A percentile compares a stretch with the other conserved stretches of the same genome.
Evolutionary conservation across 768 basidiomycete species (phyloP).

Genomic region (Saitozyma podzolica): DNA sequence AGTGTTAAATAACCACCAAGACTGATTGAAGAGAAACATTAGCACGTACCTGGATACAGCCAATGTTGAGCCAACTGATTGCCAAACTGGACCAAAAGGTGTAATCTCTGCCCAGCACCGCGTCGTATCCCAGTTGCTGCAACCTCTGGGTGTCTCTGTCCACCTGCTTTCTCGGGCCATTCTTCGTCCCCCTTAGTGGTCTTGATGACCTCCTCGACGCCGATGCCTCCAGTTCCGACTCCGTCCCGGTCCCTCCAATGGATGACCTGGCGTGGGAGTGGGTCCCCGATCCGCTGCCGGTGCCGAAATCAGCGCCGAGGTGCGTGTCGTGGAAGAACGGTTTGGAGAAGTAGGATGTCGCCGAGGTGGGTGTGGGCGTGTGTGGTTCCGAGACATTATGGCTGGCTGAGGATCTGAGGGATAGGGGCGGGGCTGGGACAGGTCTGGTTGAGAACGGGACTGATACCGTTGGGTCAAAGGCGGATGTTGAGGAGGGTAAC

Average conservation of each 20-base stretch:
- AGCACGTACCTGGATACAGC: conserved; percentile 33
- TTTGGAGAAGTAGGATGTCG: too few species aligned
- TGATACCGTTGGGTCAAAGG: conserved; percentile 7
- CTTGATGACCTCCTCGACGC: too few species aligned
- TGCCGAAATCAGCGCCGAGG: too few species aligned
- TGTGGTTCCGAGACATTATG: too few species aligned
- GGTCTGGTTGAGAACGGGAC: conserved; percentile 33
- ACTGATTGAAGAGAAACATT: too few species aligned
- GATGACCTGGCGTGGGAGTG: too few species aligned
- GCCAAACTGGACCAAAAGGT: conserved; percentile 50
- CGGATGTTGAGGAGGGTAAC: conserved; percentile 8
- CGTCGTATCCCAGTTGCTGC: conserved; percentile 48
- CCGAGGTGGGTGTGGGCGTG: too few species aligned
- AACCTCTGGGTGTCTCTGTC: conserved; percentile 39
- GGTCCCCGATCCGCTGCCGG: too few species aligned
- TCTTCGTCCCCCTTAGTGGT: background rate
- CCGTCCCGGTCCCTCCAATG: too few species aligned
- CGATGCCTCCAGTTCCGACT: too few species aligned
- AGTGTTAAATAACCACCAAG: background rate
- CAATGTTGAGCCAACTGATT: conserved; percentile 48
- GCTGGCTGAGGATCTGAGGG: background rate
- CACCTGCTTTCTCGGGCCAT: conserved; percentile 14
- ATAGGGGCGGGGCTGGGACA: conserved; percentile 25
- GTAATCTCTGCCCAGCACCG: conserved; percentile 50
- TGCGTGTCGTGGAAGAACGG: too few species aligned